A percentile compares a stretch with the other conserved stretches of the same genome.
These are phyloP conservation scores for Trichoderma atrobrunneum DNA, from an alignment of 2,329 filamentous ascomycete genomes.

Conservation along the genomic window DNA sequence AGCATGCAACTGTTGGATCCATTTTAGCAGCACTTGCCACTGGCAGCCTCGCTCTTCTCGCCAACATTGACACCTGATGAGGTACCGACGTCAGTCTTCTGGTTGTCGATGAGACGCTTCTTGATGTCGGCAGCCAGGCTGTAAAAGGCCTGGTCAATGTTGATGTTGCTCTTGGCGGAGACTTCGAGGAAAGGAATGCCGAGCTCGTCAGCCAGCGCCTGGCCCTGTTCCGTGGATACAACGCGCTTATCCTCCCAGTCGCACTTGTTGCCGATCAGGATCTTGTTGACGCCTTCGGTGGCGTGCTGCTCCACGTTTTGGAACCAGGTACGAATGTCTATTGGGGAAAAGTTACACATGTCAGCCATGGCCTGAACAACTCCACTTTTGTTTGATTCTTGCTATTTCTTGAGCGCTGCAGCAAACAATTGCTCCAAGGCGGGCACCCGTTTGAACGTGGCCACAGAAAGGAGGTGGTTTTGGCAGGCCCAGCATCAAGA, in stretches of 20 bases:
- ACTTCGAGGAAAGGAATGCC: conserved; percentile 98
- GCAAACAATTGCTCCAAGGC: not conserved
- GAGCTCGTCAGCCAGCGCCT: conserved; percentile 90
- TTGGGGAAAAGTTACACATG: not conserved
- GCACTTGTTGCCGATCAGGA: conserved; percentile 99
- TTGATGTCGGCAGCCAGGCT: conserved; percentile 95
- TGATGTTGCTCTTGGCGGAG: conserved; percentile 98
- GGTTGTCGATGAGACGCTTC: conserved; percentile 92
- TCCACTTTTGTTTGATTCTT: not conserved
- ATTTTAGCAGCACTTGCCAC: conserved; percentile 74
- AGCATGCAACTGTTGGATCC: not conserved
- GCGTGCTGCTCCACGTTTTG: conserved; percentile 98
- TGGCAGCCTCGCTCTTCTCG: conserved; percentile 55
- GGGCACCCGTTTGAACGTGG: not conserved
- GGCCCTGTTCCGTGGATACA: conserved; percentile 87
- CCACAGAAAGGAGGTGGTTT: not conserved
- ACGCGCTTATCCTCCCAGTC: conserved; percentile 99
- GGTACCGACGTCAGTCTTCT: conserved; percentile 67
- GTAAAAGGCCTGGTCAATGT: conserved; percentile 98
- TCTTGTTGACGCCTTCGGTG: conserved; percentile 98
- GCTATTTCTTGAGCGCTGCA: not conserved
- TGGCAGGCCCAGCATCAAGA: not conserved
- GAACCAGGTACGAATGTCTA: conserved; percentile 99
- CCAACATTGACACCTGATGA: conserved; percentile 66
- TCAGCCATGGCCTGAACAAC: not conserved